A percentile compares a stretch with the other conserved stretches of the same genome.
Conservation (phyloP, 169 alveolate genomes). For the Miamiensis avidus region DNA sequence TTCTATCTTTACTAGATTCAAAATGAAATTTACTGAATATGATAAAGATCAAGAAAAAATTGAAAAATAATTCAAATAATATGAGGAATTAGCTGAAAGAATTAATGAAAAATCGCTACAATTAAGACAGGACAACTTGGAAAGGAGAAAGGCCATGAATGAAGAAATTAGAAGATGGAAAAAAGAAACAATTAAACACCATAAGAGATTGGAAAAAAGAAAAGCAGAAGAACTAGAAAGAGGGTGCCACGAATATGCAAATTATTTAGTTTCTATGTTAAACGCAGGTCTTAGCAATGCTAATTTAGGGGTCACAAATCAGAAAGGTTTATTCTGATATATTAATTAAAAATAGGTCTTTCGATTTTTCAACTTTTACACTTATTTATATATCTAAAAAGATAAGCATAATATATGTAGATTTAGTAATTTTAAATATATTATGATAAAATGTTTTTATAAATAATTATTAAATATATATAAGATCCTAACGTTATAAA, state of each 20-base stretch:
- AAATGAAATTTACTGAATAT: conserved; percentile 46
- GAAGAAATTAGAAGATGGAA: conserved; percentile 30
- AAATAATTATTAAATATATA: too few species aligned
- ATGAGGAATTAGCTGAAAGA: conserved; percentile 37
- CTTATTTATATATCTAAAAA: too few species aligned
- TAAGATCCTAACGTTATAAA: too few species aligned
- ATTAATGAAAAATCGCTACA: conserved; percentile 23
- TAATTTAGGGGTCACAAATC: conserved; percentile 42
- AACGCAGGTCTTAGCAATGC: conserved; percentile 44
- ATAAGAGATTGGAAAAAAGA: conserved; percentile 48
- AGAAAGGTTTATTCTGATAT: conserved; percentile 24
- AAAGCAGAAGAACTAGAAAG: conserved; percentile 52
- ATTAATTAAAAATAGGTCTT: neutral
- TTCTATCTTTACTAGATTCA: conserved; percentile 15
- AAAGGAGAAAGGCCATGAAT: conserved; percentile 27
- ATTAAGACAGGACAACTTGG: conserved; percentile 28
- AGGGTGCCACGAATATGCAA: conserved; percentile 56
- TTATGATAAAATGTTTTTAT: too few species aligned
- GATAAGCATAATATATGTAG: too few species aligned
- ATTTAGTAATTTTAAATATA: too few species aligned
- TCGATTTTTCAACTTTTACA: too few species aligned
- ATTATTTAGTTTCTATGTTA: conserved; percentile 50
- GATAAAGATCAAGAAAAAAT: conserved; percentile 38
- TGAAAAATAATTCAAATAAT: conserved; percentile 30
- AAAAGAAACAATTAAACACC: conserved; percentile 48